Evolutionary conservation across 2,329 filamentous ascomycete genomes (phyloP), one percentile per base, ranked within the genome.

Genomic region (Trichoderma atrobrunneum): DNA sequence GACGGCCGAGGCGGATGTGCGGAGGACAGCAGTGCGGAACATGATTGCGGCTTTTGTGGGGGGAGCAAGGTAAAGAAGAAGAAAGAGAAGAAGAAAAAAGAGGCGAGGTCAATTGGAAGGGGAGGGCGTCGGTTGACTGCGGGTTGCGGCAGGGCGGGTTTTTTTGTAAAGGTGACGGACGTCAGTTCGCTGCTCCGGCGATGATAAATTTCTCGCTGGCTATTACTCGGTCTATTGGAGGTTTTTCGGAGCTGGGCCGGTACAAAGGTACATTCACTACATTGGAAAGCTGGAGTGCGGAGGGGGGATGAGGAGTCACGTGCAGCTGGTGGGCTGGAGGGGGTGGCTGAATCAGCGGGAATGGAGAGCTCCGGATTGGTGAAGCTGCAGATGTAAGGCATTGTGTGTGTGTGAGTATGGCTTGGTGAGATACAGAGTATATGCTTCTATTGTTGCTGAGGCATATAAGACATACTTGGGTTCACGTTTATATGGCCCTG

Each of bases 11-110:
- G 86, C 83, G 76, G 86, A 84, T 81, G 91, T 88, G 85, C 92
- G 92, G 86, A 95, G 87, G 83, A 96, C 84, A 81, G 93, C 91
- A 84, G 93, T 90, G 86, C 95, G 93, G 88, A 98, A 94, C 95
- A 98, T 98, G 66, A 34, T 61, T 39, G 57, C 39, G 57, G 28
- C 56, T 48, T 36, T 48, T n/a, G 18, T n/a, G 43, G 1, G 18
- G 18, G 39, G 14, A 7, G 34, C 7, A n/a, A 8, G 43, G 18
- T 2, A 51, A 18, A 34, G 18, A 16, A 51, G n/a, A 14, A n/a
- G n/a, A n/a, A 60, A 3, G n/a, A 59, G 16, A 34, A 36, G 24
- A 24, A 54, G 21, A 28, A 43, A 34, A 34, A 61, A 26, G 54
- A 61, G 30, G 43, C 30, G 36, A 61, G 24, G 43, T 36, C 60